phyloP scores from a whole-genome alignment of 2,329 filamentous ascomycete species.

The Fusarium guadeloupense region DNA sequence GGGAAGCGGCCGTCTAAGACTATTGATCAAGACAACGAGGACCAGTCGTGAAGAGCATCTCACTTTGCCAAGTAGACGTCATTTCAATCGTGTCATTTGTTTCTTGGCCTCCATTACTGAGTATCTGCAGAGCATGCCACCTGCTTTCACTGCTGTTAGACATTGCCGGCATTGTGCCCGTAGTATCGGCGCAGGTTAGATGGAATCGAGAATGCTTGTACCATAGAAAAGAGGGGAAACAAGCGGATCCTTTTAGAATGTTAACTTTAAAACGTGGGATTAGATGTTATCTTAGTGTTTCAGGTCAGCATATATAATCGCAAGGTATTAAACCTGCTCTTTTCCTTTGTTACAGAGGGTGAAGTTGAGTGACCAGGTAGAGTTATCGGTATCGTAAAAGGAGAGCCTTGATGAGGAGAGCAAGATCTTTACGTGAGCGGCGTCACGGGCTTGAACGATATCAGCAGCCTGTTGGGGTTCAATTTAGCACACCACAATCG shows the following conservation, averaged over 20 bases:
- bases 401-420: background rate
- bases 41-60: background rate
- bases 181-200: too few relatives aligned
- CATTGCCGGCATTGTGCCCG: too few relatives aligned
- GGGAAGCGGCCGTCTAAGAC: conserved; percentile 32
- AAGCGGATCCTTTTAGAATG: too few relatives aligned
- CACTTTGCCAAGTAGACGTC: background rate
- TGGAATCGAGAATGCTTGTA: background rate
- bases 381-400: conserved; percentile 7
- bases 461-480: background rate
- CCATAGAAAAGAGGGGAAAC: too few relatives aligned
- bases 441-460: background rate
- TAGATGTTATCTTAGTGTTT: too few relatives aligned
- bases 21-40: conserved; percentile 20
- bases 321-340: background rate
- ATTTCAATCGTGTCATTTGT: too few relatives aligned
- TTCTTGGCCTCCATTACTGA: too few relatives aligned
- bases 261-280: too few relatives aligned
- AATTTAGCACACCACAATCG: too few relatives aligned
- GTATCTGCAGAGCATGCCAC: too few relatives aligned
- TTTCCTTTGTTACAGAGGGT: background rate
- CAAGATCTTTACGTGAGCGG: background rate
- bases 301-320: background rate
- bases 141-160: too few relatives aligned
- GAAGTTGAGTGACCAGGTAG: background rate